A percentile compares a stretch with the other conserved stretches of the same genome.
These are phyloP conservation scores for Psilocybe cubensis DNA, from an alignment of 768 basidiomycete genomes.

Conservation along the genomic window DNA sequence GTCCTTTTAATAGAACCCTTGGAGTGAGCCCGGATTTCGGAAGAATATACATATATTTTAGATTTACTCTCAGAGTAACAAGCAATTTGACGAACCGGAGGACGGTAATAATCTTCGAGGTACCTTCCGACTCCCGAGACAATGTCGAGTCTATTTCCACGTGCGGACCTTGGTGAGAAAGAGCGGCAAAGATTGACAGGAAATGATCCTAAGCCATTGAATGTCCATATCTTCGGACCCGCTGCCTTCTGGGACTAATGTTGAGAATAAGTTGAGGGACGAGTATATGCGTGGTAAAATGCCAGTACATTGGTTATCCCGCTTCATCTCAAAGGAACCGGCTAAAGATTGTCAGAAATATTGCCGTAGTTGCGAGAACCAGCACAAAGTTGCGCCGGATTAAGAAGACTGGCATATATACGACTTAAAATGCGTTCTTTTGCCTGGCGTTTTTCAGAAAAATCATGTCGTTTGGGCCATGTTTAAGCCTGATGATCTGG, in stretches of 20 bases:
- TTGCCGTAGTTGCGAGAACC: background rate
- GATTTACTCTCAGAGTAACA: background rate
- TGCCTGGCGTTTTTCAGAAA: too few species aligned
- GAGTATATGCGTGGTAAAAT: conserved; percentile 18
- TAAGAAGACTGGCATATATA: too few species aligned
- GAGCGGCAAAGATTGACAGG: background rate
- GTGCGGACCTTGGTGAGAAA: background rate
- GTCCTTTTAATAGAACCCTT: background rate
- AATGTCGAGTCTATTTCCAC: background rate
- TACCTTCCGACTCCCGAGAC: background rate
- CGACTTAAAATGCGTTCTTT: too few species aligned
- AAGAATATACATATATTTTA: background rate
- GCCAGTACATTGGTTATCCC: conserved; percentile 12
- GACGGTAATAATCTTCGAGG: background rate
- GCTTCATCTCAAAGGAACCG: background rate
- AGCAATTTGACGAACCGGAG: background rate
- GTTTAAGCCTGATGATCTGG: too few species aligned
- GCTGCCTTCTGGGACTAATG: background rate
- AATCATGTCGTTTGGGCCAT: too few species aligned
- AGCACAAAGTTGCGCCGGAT: background rate
- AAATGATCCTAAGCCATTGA: background rate
- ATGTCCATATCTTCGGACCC: background rate
- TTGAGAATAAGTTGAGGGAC: conserved; percentile 1
- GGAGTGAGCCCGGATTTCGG: background rate
- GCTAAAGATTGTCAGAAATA: conserved; percentile 3